Base-by-base conservation (phyloP, 306 rosid genomes). In the Sesbania bispinosa region DNA sequence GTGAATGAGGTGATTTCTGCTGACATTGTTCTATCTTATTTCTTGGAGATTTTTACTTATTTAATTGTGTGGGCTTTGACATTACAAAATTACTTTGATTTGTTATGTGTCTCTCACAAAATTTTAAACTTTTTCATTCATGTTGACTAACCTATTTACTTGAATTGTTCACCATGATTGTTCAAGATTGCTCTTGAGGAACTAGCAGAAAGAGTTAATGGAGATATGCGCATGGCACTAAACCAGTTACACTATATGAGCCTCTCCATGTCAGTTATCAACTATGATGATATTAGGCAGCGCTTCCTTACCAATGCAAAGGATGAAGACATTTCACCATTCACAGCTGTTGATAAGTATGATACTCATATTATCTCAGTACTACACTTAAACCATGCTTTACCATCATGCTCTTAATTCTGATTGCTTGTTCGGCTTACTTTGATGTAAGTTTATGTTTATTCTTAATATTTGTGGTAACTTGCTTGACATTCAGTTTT, bases 321-420 rank as follows among this genome's bases (percentile, higher is more conserved):
- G 88, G 98, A 94, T 84, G 96, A 94, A 82, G 95, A 94, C 73
- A 87, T 94, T 74, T 94, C 98, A 27, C 97, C 97, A 59, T 94
- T 94, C 85, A 90, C 92, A 0, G 97, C 98, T 63, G 98, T 91
- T 77, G 98, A 94, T 50, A 94, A 90, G 97, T 94, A 94, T 61
- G 84, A 32, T 62, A 73, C 54, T 53, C 32, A 38, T 33, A 38
- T 64, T 21, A 36, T 39, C 51, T 66, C 33, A 29, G 38, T 13
- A 14, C 32, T 48, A 30, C 26, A 29, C 67, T 69, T n/a, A 35
- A 23, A 69, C 19, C 26, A 6, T 18, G 48, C 36, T 7, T 4
- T 27, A 21, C 7, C 39, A 20, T 78, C 30, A 32, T 39, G 23
- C 60, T 36, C 61, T 54, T 14, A 29, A 21, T 51, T 61, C 24